Percentiles rank a stretch among this genome's conserved stretches.
These are phyloP conservation scores for Adansonia digitata DNA, from an alignment of 345 rosid genomes.

Conservation along the genomic window DNA sequence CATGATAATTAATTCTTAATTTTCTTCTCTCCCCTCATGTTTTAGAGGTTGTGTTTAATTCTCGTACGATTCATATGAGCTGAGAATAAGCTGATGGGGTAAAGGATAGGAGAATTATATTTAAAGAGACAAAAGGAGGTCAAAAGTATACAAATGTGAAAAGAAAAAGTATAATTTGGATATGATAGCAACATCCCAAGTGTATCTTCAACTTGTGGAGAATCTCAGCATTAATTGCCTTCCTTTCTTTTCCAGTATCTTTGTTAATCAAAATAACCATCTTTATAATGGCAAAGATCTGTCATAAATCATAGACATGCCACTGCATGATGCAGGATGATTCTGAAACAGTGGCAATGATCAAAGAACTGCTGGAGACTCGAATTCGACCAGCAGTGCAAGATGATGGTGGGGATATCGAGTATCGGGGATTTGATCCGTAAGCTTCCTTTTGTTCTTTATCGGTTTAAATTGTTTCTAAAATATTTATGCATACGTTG, in stretches of 20 bases:
- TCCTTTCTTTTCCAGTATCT: background rate
- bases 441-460: slow-evolving; percentile 31
- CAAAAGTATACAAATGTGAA: background rate
- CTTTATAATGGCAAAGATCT: background rate
- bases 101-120: background rate
- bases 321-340: slow-evolving; percentile 56
- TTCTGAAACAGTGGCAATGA: slow-evolving; percentile 95
- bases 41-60: background rate
- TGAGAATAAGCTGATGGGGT: background rate
- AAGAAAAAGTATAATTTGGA: background rate
- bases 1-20: background rate
- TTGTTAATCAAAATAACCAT: background rate
- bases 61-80: background rate
- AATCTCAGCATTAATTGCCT: background rate
- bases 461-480: background rate
- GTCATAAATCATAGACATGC: background rate
- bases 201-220: background rate
- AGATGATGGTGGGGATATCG: slow-evolving; percentile 98
- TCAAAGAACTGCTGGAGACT: slow-evolving; percentile 91
- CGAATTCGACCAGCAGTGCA: slow-evolving; percentile 96
- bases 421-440: slow-evolving; percentile 77
- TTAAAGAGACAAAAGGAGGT: background rate
- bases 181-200: background rate
- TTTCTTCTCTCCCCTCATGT: background rate
- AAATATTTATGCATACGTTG: background rate